Percentiles rank a stretch among this genome's conserved stretches.
Conservation (phyloP, 1,284 basidiomycete genomes). For the Porodaedalea pini region DNA sequence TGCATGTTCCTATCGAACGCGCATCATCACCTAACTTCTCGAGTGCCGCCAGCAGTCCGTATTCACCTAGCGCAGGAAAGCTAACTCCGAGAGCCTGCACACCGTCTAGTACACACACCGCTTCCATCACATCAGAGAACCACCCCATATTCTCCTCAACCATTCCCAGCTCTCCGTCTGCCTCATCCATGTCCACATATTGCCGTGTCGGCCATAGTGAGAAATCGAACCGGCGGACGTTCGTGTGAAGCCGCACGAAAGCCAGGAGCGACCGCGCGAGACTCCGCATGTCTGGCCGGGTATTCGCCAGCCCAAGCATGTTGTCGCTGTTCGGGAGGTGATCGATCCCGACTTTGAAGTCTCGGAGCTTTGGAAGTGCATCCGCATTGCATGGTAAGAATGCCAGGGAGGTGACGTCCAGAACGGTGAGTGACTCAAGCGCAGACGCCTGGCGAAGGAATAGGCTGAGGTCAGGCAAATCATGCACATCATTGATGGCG, state of each 20-base stretch:
- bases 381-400: background rate
- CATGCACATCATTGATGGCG: background rate
- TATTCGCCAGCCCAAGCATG: background rate
- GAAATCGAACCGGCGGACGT: constrained; percentile 7
- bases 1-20: background rate
- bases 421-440: constrained; percentile 1
- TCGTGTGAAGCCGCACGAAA: background rate
- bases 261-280: background rate
- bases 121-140: background rate
- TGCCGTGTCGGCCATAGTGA: background rate
- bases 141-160: background rate
- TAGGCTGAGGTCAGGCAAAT: background rate
- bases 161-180: background rate
- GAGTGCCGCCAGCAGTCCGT: background rate
- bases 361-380: background rate
- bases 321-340: background rate
- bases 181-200: background rate
- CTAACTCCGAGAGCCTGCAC: background rate
- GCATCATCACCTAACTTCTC: background rate
- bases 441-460: background rate
- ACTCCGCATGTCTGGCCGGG: background rate
- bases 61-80: background rate
- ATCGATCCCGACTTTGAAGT: background rate
- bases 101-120: background rate
- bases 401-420: background rate